A percentile compares a stretch with the other conserved stretches of the same genome.
These are phyloP conservation scores for Hibiscus tridactylites DNA, from an alignment of 345 rosid genomes.

Conservation along the genomic window DNA sequence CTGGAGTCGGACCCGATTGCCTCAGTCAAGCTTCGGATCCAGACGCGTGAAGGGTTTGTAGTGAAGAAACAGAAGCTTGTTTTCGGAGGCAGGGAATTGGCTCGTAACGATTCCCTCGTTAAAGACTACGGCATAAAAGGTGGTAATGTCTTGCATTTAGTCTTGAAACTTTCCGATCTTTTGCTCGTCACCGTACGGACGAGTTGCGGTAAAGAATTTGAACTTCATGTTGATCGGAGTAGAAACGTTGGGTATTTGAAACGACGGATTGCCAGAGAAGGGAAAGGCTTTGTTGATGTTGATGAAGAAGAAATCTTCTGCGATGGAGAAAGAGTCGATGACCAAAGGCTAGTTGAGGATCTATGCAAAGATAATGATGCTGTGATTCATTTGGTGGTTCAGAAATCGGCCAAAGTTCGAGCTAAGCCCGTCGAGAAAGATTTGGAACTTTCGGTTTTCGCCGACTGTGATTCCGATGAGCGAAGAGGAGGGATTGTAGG, in stretches of 20 bases:
- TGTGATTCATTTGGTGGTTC: slow-evolving; percentile 63
- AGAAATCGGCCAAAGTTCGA: slow-evolving; percentile 58
- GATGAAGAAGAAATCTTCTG: slow-evolving; percentile 63
- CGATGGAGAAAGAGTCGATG: slow-evolving; percentile 67
- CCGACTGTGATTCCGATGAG: slow-evolving; percentile 20
- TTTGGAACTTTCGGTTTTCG: slow-evolving; percentile 44
- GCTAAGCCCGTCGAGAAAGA: slow-evolving; percentile 48
- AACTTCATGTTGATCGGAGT: slow-evolving; percentile 57
- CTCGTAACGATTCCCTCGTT: slow-evolving; percentile 56
- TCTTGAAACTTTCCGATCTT: slow-evolving; percentile 69
- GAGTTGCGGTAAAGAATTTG: slow-evolving; percentile 57
- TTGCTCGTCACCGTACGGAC: slow-evolving; percentile 58
- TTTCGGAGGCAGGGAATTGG: slow-evolving; percentile 74
- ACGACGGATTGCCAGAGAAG: slow-evolving; percentile 54
- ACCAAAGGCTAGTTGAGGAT: slow-evolving; percentile 47
- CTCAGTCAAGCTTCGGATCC: slow-evolving; percentile 78
- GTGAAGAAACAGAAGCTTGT: slow-evolving; percentile 82
- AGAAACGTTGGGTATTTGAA: slow-evolving; percentile 57
- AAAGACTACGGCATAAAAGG: slow-evolving; percentile 68
- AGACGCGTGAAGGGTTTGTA: slow-evolving; percentile 64
- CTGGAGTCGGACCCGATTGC: slow-evolving; percentile 74
- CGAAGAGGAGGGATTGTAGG: slow-evolving; percentile 11
- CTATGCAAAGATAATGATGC: slow-evolving; percentile 47
- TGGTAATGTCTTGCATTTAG: slow-evolving; percentile 79
- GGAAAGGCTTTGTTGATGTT: slow-evolving; percentile 56